phyloP scores from a whole-genome alignment of 1,284 basidiomycete genomes.

The Cryptococcus wingfieldii region DNA sequence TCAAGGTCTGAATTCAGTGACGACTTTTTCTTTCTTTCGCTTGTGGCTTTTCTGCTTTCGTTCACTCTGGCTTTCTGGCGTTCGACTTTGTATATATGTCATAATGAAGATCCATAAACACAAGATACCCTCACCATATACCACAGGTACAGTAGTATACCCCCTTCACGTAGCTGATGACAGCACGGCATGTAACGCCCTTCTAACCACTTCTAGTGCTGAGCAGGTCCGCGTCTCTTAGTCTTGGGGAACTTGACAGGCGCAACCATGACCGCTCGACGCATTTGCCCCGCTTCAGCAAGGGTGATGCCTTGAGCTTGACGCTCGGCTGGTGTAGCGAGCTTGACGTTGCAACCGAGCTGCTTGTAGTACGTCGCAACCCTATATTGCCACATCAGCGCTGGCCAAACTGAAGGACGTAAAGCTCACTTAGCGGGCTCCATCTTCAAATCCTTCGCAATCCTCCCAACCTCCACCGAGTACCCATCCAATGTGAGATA shows the following conservation, averaged over 20 bases:
- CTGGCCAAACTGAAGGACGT: neutral
- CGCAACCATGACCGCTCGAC: conserved; percentile 60
- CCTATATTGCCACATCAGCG: conserved; percentile 19
- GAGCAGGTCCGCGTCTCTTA: conserved; percentile 43
- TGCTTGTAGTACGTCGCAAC: conserved; percentile 50
- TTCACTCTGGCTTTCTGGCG: too few relatives aligned
- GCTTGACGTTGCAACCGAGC: conserved; percentile 63
- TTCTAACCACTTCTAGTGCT: conserved; percentile 22
- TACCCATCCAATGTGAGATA: conserved; percentile 74
- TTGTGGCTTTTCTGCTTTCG: too few relatives aligned
- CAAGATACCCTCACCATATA: too few relatives aligned
- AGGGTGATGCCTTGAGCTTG: conserved; percentile 58
- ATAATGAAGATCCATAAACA: too few relatives aligned
- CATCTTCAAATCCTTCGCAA: conserved; percentile 71
- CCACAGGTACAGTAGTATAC: neutral
- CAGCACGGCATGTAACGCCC: neutral
- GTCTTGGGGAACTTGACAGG: conserved; percentile 51
- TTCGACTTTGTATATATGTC: too few relatives aligned
- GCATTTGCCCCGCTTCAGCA: conserved; percentile 59
- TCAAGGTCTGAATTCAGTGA: too few relatives aligned
- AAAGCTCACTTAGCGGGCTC: conserved; percentile 58
- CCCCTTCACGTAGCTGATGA: neutral
- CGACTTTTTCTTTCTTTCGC: too few relatives aligned
- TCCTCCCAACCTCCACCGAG: conserved; percentile 60
- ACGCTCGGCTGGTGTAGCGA: conserved; percentile 60